Conservation (phyloP, 306 rosid genomes). For the Dryas octopetala region DNA sequence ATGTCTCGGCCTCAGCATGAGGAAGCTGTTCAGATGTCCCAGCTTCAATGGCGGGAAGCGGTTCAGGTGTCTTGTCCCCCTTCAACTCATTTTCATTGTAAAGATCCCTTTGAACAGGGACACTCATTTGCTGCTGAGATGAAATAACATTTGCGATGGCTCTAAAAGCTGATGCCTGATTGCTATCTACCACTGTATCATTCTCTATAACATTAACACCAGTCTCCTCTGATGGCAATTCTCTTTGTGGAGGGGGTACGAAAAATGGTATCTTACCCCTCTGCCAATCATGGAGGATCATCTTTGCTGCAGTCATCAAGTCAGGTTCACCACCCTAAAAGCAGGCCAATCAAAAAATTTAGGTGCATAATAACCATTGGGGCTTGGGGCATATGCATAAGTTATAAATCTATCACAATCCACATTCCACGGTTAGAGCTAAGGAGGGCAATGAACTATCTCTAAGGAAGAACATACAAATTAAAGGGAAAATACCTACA, state of each 20-base stretch:
- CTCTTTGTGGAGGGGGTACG: conserved; percentile 67
- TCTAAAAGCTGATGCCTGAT: conserved; percentile 71
- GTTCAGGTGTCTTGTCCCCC: conserved; percentile 28
- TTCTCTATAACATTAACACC: conserved; percentile 34
- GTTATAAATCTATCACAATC: too few species aligned
- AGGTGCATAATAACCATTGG: neutral
- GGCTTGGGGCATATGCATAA: neutral
- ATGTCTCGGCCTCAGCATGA: conserved; percentile 19
- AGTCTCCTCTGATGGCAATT: conserved; percentile 46
- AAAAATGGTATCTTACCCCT: conserved; percentile 94
- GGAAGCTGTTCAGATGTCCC: conserved; percentile 4
- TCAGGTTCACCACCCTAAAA: conserved; percentile 92
- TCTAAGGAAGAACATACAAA: too few species aligned
- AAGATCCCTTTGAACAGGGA: conserved; percentile 78
- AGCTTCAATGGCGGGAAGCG: conserved; percentile 18
- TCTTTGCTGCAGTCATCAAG: conserved; percentile 83
- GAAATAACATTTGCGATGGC: conserved; percentile 80
- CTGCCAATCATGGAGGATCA: conserved; percentile 97
- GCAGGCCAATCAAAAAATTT: neutral
- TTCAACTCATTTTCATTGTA: conserved; percentile 58
- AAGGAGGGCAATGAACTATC: too few species aligned
- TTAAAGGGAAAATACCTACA: too few species aligned
- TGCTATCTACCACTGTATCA: conserved; percentile 41
- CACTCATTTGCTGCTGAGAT: conserved; percentile 67
- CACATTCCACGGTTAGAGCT: too few species aligned